phyloP scores from a whole-genome alignment of 1,284 basidiomycete species.

The Schizophyllum commune region DNA sequence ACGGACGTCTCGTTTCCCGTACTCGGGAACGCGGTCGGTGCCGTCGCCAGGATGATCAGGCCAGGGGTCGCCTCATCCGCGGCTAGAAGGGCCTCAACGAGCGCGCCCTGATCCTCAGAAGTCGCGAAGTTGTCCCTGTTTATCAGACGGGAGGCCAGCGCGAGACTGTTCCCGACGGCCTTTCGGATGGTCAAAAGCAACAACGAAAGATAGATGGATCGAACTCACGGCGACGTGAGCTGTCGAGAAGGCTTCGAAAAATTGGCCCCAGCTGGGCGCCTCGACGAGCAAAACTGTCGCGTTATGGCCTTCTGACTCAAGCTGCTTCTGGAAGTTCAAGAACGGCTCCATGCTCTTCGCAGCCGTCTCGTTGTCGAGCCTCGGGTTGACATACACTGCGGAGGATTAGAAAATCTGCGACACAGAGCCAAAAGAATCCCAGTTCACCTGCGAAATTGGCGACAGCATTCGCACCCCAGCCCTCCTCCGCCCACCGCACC shows the following conservation, averaged over 20 bases:
- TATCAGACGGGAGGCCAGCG: constrained; percentile 36
- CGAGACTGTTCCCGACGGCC: constrained; percentile 30
- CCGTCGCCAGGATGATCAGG: constrained; percentile 31
- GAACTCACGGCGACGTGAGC: constrained; percentile 21
- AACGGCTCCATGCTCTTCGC: constrained; percentile 33
- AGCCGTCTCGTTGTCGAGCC: constrained; percentile 22
- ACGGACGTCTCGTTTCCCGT: constrained; percentile 32
- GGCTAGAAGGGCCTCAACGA: constrained; percentile 29
- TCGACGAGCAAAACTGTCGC: constrained; percentile 22
- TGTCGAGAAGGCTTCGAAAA: constrained; percentile 29
- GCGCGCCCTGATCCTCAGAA: constrained; percentile 16
- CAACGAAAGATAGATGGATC: not conserved
- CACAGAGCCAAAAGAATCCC: not conserved
- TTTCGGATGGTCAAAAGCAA: constrained; percentile 10
- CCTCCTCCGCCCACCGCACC: constrained; percentile 36
- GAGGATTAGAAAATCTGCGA: not conserved
- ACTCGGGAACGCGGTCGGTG: constrained; percentile 24
- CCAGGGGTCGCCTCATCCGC: constrained; percentile 30
- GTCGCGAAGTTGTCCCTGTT: constrained; percentile 29
- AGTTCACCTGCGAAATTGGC: not conserved
- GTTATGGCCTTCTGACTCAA: constrained; percentile 20
- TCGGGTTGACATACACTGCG: constrained; percentile 16
- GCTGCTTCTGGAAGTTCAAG: constrained; percentile 25
- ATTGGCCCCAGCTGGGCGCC: constrained; percentile 30
- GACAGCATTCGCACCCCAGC: constrained; percentile 37